Evolutionary conservation across 2,329 filamentous ascomycete genomes (phyloP), one percentile per base, ranked within the genome.

Genomic region (Ophiostoma sp.): DNA sequence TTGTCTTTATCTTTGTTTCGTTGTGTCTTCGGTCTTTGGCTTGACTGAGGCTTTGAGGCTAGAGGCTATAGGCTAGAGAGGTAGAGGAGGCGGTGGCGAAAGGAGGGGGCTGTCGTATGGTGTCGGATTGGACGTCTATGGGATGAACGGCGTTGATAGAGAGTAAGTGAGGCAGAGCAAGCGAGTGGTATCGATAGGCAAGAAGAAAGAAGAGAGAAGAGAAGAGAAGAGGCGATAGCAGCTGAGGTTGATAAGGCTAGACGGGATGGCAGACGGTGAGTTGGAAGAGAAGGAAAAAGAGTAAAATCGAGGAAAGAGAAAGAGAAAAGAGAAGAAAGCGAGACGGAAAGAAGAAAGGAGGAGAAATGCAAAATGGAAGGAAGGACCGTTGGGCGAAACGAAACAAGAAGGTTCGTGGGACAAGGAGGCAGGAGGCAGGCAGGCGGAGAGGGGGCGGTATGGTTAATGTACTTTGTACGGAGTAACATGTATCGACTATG

Each of bases 321-420:
- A 31, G 33, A 39, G 2, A 48, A 41, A 67, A 41, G 27, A 13
- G 36, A 70, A 31, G 17, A 7, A 52, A 35, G 31, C 20, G 41
- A 15, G 15, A 27, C 33, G 13, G 41, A 11, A 41, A 17, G 23
- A 13, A 8, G 39, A 48, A 68, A 6, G 52, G 31, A 67, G 36
- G 33, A 64, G 44, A 70, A 44, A 70, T 15, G 33, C 4, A 60
- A 41, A 67, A 41, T 13, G 27, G 36, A 70, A 31, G 23, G 13
- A 64, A 35, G 31, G 35, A 48, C 67, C 15, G 57, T 62, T 62
- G 52, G 36, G 44, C 44, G 15, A 62, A 57, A 65, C 41, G 39
- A 68, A 44, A 67, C 67, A 31, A 48, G 23, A 44, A 67, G 65
- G 39, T 11, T 48, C 65, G 65, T 66, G n/a, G 64, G 65, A 44